Evolutionary conservation across 140 eudicot species (phyloP), one percentile per base, ranked within the genome.

Genomic region (Erigeron philadelphicus): DNA sequence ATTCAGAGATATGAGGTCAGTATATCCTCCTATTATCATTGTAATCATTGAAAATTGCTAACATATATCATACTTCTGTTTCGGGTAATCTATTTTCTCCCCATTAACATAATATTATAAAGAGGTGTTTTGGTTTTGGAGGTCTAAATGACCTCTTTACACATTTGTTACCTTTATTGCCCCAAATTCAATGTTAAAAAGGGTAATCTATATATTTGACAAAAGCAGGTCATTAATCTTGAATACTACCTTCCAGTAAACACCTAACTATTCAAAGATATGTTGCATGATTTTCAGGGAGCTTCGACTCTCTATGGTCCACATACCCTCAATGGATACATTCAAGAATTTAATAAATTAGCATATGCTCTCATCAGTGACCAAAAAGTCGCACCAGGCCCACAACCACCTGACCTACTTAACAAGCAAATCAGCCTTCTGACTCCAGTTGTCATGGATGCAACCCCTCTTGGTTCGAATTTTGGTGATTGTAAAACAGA

Each of bases 271-370:
- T 44, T 15, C 18, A 11, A 21, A 53, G n/a, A 57, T 49, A 64
- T 19, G 7, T 59, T 23, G 2, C n/a, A 57, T 67, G 0, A 11
- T 70, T 54, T 8, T n/a, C 67, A 84, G 88, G 88, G 88, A 55
- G 88, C 88, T 17, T 84, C 85, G 0, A 84, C 88, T 59, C 75
- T 81, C 3, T 84, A 81, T 53, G 88, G 85, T 35, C 88, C 88
- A 21, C 86, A 84, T 64, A 81, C 88, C 3, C 72, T 84, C 9
- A 66, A 52, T 18, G 86, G 84, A n/a, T 84, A 77, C 88, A 78
- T 84, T 38, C 86, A 84, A 71, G 88, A 84, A 46, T 84, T 84
- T 75, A 77, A 70, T 53, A 84, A 71, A 25, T 73, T 84, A 23
- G 83, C 88, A 49, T 43, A 57, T 13, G 53, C 86, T 58, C 81